These are phyloP conservation scores for Phytophthora agathidicida DNA, from an alignment of 352 stramenopile genomes.

Conservation along the genomic window DNA sequence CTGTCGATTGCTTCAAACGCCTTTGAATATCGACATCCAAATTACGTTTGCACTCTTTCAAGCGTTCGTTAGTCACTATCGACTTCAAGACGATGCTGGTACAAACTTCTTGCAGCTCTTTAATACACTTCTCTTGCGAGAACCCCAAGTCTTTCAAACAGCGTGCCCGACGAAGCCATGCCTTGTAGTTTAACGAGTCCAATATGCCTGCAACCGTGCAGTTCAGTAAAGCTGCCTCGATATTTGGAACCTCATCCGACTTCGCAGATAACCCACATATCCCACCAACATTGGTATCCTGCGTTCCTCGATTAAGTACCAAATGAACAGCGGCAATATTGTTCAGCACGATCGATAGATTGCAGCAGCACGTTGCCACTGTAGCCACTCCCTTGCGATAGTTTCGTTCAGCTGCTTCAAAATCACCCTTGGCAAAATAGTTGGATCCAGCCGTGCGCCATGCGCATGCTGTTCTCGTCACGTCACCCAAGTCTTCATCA, in stretches of 20 bases:
- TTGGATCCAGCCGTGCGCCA: conserved; percentile 23
- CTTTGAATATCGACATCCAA: conserved; percentile 9
- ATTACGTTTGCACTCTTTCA: conserved; percentile 15
- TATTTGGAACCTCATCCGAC: not conserved
- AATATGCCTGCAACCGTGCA: conserved; percentile 34
- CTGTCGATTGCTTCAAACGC: not conserved
- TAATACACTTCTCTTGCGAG: not conserved
- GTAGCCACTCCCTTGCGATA: conserved; percentile 21
- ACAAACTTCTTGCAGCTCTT: conserved; percentile 10
- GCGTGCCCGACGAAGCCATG: conserved; percentile 28
- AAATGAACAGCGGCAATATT: conserved; percentile 34
- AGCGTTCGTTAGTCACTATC: not conserved
- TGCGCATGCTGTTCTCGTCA: not conserved
- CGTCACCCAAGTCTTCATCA: not conserved
- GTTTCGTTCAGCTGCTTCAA: conserved; percentile 6
- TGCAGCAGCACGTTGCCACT: not conserved
- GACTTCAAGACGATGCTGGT: not conserved
- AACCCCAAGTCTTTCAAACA: conserved; percentile 26
- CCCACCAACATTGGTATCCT: not conserved
- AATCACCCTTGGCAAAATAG: conserved; percentile 12
- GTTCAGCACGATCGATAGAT: conserved; percentile 30
- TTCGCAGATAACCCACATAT: not conserved
- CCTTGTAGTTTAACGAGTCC: conserved; percentile 32
- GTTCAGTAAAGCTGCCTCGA: conserved; percentile 25
- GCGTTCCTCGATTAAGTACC: not conserved